Evolutionary conservation across 352 stramenopile genomes (phyloP).

Genomic region (Globisporangium mamillatum): DNA sequence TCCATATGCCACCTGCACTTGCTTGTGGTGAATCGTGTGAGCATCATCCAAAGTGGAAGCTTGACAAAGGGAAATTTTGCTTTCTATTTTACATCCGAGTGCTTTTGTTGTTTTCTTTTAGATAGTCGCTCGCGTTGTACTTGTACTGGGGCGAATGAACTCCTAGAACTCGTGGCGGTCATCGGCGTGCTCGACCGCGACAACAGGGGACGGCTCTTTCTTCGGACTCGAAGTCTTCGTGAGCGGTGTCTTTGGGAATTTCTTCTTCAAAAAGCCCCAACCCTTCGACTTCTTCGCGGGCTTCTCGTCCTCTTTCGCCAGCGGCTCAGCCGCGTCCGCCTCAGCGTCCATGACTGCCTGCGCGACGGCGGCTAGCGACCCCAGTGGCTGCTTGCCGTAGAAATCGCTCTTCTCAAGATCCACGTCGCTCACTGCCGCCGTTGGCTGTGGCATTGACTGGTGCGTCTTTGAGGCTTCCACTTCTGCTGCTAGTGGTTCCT

Average conservation of each 20-base stretch:
- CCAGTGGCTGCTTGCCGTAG: constrained; percentile 19
- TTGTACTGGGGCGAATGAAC: no score
- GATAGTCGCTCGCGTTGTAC: no score
- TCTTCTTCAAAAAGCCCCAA: constrained; percentile 21
- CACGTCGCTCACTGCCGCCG: constrained; percentile 1
- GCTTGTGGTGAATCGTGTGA: no score
- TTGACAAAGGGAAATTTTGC: not conserved
- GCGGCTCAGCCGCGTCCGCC: constrained; percentile 17
- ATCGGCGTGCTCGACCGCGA: constrained; percentile 33
- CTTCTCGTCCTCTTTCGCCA: constrained; percentile 19
- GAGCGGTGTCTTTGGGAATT: constrained; percentile 16
- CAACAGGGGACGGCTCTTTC: constrained; percentile 7
- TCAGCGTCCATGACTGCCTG: constrained; percentile 20
- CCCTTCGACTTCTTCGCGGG: constrained; percentile 30
- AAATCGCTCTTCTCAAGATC: constrained; percentile 20
- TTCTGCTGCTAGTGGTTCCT: not conserved
- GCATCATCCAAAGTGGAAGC: not conserved
- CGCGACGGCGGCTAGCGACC: constrained; percentile 15
- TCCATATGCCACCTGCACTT: not conserved
- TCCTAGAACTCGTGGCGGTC: constrained; percentile 56
- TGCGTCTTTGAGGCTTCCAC: constrained; percentile 5
- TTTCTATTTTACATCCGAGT: not conserved
- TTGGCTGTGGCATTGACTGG: not conserved
- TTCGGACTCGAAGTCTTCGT: constrained; percentile 11
- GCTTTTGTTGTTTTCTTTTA: no score